Conservation (phyloP, 176 grass and related monocot species). For the Otatea glauca region DNA sequence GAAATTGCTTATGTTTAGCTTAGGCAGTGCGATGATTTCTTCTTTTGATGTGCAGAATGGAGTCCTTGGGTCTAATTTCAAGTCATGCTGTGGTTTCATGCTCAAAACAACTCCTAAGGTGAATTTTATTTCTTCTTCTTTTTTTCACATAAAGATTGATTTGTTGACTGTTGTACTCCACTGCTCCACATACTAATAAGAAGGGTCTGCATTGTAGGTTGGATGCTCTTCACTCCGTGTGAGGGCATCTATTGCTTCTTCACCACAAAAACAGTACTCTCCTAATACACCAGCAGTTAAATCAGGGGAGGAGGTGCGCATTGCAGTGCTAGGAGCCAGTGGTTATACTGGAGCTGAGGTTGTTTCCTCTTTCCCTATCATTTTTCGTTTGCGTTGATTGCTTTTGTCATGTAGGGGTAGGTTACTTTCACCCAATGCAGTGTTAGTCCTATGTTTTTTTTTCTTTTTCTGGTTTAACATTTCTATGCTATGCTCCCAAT, state of each 20-base stretch:
- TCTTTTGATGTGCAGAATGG: constrained; percentile 35
- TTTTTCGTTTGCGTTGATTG: constrained; percentile 1
- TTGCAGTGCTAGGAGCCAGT: constrained; percentile 89
- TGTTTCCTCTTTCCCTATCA: constrained; percentile 3
- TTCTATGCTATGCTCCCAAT: neutral
- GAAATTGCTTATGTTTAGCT: constrained; percentile 19
- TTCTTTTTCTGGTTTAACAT: neutral
- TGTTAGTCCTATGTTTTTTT: neutral
- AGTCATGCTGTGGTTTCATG: neutral
- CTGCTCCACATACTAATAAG: neutral
- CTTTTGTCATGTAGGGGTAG: neutral
- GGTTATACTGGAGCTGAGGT: constrained; percentile 98
- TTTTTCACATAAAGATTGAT: neutral
- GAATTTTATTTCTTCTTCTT: neutral
- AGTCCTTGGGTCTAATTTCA: constrained; percentile 28
- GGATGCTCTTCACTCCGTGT: constrained; percentile 7
- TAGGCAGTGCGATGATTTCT: neutral
- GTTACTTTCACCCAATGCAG: neutral
- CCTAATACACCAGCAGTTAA: constrained; percentile 38
- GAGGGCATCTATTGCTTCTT: constrained; percentile 59
- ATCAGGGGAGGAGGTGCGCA: constrained; percentile 59
- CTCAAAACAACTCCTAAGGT: constrained; percentile 31
- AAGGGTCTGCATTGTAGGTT: neutral
- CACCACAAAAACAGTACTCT: constrained; percentile 51
- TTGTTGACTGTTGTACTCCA: neutral